Evolutionary conservation across 345 rosid genomes (phyloP).

Genomic region (Camelina laxa): DNA sequence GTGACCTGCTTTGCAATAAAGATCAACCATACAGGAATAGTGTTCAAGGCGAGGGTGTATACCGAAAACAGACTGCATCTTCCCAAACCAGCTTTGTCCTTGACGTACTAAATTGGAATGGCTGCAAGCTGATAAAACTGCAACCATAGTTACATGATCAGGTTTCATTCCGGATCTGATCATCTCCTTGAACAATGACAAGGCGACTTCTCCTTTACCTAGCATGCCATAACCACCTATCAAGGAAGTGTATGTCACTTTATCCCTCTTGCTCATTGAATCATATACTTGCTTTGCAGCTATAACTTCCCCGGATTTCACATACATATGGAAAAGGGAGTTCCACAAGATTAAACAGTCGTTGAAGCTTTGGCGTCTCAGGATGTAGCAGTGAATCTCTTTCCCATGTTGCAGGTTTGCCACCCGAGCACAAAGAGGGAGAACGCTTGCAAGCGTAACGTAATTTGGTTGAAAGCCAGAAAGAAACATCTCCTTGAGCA

Average conservation of each 20-base stretch:
- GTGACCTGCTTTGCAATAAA: conserved; percentile 73
- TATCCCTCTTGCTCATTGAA: conserved; percentile 61
- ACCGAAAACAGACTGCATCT: conserved; percentile 52
- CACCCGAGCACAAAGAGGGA: conserved; percentile 69
- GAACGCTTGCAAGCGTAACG: conserved; percentile 71
- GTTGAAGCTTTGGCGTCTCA: conserved; percentile 50
- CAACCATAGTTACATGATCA: conserved; percentile 80
- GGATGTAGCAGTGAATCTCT: conserved; percentile 75
- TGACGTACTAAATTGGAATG: conserved; percentile 65
- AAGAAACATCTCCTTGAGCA: conserved; percentile 66
- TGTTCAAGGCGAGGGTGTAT: conserved; percentile 67
- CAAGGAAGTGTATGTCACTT: conserved; percentile 82
- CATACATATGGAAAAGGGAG: conserved; percentile 75
- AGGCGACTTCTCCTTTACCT: conserved; percentile 59
- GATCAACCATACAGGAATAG: conserved; percentile 76
- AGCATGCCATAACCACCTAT: conserved; percentile 71
- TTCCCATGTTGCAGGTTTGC: conserved; percentile 75
- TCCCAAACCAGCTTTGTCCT: conserved; percentile 59
- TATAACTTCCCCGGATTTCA: conserved; percentile 63
- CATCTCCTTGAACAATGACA: conserved; percentile 65
- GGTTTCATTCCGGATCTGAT: conserved; percentile 52
- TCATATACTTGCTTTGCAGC: conserved; percentile 61
- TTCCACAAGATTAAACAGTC: conserved; percentile 63
- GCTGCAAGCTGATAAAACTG: conserved; percentile 85
- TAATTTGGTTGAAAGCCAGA: conserved; percentile 65